Conservation (phyloP, 371 early-diverging fungal species). For the Syncephalis plumigaleata region DNA sequence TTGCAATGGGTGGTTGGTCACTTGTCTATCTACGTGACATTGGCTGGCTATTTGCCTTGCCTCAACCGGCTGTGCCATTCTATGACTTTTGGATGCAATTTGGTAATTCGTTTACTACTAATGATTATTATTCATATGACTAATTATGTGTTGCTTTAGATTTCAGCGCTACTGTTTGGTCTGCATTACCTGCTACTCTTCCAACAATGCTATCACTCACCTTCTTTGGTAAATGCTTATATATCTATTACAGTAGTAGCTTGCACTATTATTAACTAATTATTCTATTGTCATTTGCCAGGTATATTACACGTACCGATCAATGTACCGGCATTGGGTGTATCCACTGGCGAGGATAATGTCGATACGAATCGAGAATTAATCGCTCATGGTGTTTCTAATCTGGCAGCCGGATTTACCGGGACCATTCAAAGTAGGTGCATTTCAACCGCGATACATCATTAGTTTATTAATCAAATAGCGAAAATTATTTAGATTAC, state of each 20-base stretch:
- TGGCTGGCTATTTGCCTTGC: slow-evolving; percentile 80
- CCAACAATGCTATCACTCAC: slow-evolving; percentile 86
- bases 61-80: slow-evolving; percentile 52
- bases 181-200: slow-evolving; percentile 46
- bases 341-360: slow-evolving; percentile 66
- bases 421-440: slow-evolving; percentile 66
- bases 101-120: slow-evolving; percentile 11
- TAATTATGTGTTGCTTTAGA: slow-evolving; percentile 13
- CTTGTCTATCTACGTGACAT: slow-evolving; percentile 42
- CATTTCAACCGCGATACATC: no score
- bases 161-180: slow-evolving; percentile 54
- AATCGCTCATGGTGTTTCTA: slow-evolving; percentile 85
- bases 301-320: slow-evolving; percentile 88
- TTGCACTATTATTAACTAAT: not conserved
- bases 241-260: no score
- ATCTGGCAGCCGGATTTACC: slow-evolving; percentile 55
- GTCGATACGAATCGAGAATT: slow-evolving; percentile 86
- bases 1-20: slow-evolving; percentile 33
- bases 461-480: slow-evolving; percentile 6
- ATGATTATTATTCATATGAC: not conserved
- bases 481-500: slow-evolving; percentile 31
- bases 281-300: slow-evolving; percentile 5
- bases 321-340: slow-evolving; percentile 83
- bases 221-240: slow-evolving; percentile 78
- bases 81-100: slow-evolving; percentile 78